Evolutionary conservation across 2,329 filamentous ascomycete species (phyloP).

Genomic region (Verticillium nonalfalfae): DNA sequence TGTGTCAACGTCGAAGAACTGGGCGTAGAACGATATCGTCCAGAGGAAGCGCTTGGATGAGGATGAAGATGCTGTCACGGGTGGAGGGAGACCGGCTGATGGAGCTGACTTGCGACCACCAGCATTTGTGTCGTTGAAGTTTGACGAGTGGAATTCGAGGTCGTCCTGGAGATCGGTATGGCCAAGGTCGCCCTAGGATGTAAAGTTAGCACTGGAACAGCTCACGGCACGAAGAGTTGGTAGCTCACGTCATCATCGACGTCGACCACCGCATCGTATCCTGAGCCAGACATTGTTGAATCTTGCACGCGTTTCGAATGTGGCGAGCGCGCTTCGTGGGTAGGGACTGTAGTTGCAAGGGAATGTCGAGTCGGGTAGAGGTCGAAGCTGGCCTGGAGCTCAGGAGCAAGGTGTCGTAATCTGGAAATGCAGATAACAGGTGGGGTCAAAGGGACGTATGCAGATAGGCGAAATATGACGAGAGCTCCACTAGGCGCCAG

Average conservation of each 20-base stretch:
- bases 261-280: constrained; percentile 97
- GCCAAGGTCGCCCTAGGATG: constrained; percentile 79
- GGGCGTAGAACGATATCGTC: constrained; percentile 88
- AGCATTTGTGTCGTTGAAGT: constrained; percentile 60
- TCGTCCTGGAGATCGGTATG: constrained; percentile 98
- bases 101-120: constrained; percentile 42
- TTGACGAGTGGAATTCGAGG: constrained; percentile 95
- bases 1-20: constrained; percentile 98
- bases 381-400: background rate
- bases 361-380: background rate
- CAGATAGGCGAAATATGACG: background rate
- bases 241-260: constrained; percentile 81
- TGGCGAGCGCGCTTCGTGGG: background rate
- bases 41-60: constrained; percentile 79
- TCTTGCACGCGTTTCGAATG: background rate
- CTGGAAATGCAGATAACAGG: background rate
- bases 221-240: background rate
- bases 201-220: constrained; percentile 5
- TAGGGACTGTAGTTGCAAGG: background rate
- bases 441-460: background rate
- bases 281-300: constrained; percentile 66
- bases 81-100: constrained; percentile 45
- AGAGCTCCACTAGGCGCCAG: background rate
- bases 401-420: constrained; percentile 22
- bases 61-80: constrained; percentile 42